phyloP scores from a whole-genome alignment of 441 rosid species.

The Adansonia gregorii region DNA sequence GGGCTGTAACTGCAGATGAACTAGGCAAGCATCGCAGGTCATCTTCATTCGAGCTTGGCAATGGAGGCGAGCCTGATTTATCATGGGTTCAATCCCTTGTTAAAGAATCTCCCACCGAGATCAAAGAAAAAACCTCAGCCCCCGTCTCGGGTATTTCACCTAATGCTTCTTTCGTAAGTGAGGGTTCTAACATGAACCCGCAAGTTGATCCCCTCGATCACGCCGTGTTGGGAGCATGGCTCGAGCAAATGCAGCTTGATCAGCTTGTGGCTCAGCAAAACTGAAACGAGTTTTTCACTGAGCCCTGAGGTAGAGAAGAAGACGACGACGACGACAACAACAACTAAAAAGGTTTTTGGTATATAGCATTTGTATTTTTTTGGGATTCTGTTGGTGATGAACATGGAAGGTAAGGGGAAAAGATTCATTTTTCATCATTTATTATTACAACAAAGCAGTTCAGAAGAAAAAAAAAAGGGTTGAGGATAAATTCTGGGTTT shows the following conservation, averaged over 20 bases:
- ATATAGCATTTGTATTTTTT: slow-evolving; percentile 44
- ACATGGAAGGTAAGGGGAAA: slow-evolving; percentile 47
- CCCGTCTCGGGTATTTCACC: slow-evolving; percentile 39
- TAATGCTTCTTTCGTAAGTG: slow-evolving; percentile 35
- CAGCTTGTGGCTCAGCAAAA: slow-evolving; percentile 92
- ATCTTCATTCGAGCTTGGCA: slow-evolving; percentile 60
- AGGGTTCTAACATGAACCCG: slow-evolving; percentile 44
- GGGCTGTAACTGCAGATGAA: slow-evolving; percentile 64
- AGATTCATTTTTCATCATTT: slow-evolving; percentile 58
- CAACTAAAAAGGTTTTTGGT: slow-evolving; percentile 53
- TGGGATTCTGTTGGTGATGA: slow-evolving; percentile 42
- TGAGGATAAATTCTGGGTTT: slow-evolving; percentile 44
- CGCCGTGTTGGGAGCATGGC: slow-evolving; percentile 74
- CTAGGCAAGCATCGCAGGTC: slow-evolving; percentile 56
- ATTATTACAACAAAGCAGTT: slow-evolving; percentile 52
- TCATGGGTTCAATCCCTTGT: slow-evolving; percentile 81
- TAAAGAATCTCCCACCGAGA: slow-evolving; percentile 64
- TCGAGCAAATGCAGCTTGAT: slow-evolving; percentile 84
- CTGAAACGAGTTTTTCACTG: slow-evolving; percentile 39
- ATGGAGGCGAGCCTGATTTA: slow-evolving; percentile 72
- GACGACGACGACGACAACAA: neutral
- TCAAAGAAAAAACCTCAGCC: slow-evolving; percentile 49
- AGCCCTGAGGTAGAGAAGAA: slow-evolving; percentile 38
- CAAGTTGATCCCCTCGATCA: slow-evolving; percentile 54
- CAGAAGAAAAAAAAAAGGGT: slow-evolving; percentile 21